phyloP scores from a whole-genome alignment of 2,329 filamentous ascomycete species.

The Talaromyces marneffei region DNA sequence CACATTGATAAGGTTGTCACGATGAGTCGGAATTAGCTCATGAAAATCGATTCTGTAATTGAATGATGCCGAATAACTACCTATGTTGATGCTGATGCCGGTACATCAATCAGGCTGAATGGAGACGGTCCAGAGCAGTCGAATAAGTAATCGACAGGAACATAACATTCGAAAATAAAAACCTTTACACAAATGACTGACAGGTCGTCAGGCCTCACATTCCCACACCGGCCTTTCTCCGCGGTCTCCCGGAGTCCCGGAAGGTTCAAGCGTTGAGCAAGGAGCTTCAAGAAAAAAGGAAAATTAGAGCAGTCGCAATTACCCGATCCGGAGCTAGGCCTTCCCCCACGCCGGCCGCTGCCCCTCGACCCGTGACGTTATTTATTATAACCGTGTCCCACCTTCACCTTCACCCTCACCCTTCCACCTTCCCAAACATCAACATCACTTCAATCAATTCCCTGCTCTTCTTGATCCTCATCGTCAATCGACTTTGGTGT shows the following conservation, averaged over 20 bases:
- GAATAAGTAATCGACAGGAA: background rate
- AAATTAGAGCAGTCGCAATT: background rate
- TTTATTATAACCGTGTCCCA: background rate
- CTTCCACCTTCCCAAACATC: background rate
- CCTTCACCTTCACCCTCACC: background rate
- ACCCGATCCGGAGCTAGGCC: background rate
- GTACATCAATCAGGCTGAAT: background rate
- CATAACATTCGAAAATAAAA: background rate
- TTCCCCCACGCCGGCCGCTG: constrained; percentile 5
- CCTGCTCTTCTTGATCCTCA: background rate
- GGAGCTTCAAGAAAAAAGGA: background rate
- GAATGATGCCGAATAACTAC: background rate
- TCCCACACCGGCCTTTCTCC: background rate
- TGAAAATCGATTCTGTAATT: background rate
- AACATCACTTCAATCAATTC: background rate
- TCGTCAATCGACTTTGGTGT: background rate
- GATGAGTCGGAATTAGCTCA: background rate
- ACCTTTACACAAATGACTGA: background rate
- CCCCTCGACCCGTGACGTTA: constrained; percentile 12
- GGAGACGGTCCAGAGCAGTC: background rate
- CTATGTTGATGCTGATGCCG: background rate
- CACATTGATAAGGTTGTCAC: background rate
- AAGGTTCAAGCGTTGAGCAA: no score
- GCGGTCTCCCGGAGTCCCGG: background rate
- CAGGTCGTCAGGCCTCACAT: background rate